Conservation (phyloP, 768 basidiomycete species). For the Holtermanniella nyarrowii region DNA sequence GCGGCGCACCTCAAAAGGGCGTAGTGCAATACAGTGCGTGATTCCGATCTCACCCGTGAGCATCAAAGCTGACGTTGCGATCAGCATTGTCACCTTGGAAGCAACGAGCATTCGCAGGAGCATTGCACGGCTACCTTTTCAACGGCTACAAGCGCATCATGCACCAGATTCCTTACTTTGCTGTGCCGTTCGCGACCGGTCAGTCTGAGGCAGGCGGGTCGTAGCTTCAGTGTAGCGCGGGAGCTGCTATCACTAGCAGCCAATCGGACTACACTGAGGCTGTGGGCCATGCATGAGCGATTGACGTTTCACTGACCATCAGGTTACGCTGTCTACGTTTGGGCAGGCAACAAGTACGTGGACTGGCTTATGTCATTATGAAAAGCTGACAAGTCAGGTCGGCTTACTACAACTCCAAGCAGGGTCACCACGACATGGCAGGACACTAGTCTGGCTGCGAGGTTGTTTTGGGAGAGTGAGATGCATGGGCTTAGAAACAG, state of each 20-base stretch:
- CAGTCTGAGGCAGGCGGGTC: too few species aligned
- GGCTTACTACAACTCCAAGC: slow-evolving; percentile 39
- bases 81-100: slow-evolving; percentile 75
- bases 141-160: slow-evolving; percentile 73
- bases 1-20: slow-evolving; percentile 61
- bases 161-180: slow-evolving; percentile 65
- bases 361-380: background rate
- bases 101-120: slow-evolving; percentile 60
- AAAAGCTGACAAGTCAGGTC: slow-evolving; percentile 10
- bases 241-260: background rate
- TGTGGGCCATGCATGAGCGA: background rate
- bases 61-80: background rate
- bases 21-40: slow-evolving; percentile 70
- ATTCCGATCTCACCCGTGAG: background rate
- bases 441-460: too few species aligned
- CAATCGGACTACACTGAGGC: background rate
- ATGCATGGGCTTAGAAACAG: too few species aligned
- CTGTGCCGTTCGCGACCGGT: slow-evolving; percentile 69
- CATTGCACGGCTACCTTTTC: slow-evolving; percentile 66
- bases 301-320: background rate
- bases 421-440: slow-evolving; percentile 31
- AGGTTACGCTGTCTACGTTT: slow-evolving; percentile 72
- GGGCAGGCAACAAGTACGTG: slow-evolving; percentile 54
- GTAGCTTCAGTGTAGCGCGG: background rate
- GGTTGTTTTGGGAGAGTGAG: too few species aligned